Conservation (phyloP, 768 basidiomycete genomes). For the Tulasnella sp. region DNA sequence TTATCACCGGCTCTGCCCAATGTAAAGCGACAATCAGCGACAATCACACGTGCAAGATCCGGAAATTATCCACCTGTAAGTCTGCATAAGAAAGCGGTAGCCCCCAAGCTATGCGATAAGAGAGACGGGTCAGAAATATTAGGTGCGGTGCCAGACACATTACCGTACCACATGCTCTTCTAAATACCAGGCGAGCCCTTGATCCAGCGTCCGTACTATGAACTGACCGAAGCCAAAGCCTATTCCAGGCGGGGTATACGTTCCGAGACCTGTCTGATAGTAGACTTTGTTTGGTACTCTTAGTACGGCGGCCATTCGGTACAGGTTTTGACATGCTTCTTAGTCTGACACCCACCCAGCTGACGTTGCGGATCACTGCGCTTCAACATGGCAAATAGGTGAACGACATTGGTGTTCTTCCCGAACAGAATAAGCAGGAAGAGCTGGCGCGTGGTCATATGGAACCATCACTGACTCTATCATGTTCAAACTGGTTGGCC, state of each 20-base stretch:
- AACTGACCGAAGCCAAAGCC: constrained; percentile 44
- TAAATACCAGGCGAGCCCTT: constrained; percentile 66
- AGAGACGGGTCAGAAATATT: constrained; percentile 26
- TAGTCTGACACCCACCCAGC: constrained; percentile 23
- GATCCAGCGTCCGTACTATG: constrained; percentile 48
- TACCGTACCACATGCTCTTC: constrained; percentile 38
- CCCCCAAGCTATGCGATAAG: constrained; percentile 4
- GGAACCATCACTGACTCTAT: not conserved
- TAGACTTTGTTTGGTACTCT: constrained; percentile 29
- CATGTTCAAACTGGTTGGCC: constrained; percentile 13
- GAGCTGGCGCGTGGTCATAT: no score
- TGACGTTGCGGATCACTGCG: constrained; percentile 46
- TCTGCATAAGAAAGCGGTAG: constrained; percentile 14
- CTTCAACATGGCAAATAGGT: constrained; percentile 54
- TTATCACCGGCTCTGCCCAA: constrained; percentile 42
- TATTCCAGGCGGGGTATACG: constrained; percentile 33
- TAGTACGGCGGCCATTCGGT: no score
- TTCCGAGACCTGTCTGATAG: constrained; percentile 46
- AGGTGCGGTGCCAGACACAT: constrained; percentile 4
- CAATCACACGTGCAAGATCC: no score
- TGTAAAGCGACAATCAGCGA: no score
- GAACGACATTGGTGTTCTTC: constrained; percentile 63
- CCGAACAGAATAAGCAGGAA: constrained; percentile 12
- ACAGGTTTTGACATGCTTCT: no score
- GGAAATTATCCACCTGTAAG: not conserved